Evolutionary conservation across 192 early-diverging fungal species (phyloP).

Genomic region (Linnemannia schmuckeri): DNA sequence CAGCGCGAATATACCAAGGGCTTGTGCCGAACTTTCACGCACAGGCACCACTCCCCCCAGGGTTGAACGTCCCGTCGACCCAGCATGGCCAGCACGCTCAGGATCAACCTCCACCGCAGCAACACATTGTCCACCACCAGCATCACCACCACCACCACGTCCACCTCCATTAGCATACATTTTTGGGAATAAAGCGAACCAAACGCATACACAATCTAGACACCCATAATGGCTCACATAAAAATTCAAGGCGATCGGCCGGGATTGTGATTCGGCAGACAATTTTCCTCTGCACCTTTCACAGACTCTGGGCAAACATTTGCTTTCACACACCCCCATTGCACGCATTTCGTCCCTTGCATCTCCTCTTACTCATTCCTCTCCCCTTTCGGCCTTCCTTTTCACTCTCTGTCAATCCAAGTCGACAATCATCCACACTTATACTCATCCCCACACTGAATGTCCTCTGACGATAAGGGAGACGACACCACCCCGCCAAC

Average conservation of each 20-base stretch:
- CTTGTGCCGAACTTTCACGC: conserved; percentile 19
- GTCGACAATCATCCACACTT: not conserved
- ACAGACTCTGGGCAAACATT: not conserved
- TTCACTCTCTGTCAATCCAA: not conserved
- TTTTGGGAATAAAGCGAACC: not conserved
- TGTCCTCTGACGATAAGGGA: conserved; percentile 14
- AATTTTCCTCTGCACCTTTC: not conserved
- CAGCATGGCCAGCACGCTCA: conserved; percentile 12
- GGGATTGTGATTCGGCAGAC: not conserved
- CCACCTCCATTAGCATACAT: conserved; percentile 29
- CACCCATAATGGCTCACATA: not conserved
- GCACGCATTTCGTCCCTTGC: not conserved
- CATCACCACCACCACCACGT: conserved; percentile 30
- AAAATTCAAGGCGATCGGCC: not conserved
- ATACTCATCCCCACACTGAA: not conserved
- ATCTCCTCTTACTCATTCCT: not conserved
- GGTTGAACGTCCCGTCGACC: not conserved
- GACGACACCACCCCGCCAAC: not conserved
- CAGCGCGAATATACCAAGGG: conserved; percentile 16
- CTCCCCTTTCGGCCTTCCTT: not conserved
- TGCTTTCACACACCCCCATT: not conserved
- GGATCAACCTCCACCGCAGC: conserved; percentile 13
- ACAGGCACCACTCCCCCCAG: conserved; percentile 4
- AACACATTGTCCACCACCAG: conserved; percentile 32
- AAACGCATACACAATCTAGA: not conserved